These are phyloP conservation scores for Claviceps sorghi DNA, from an alignment of 2,329 filamentous ascomycete species.

Conservation along the genomic window DNA sequence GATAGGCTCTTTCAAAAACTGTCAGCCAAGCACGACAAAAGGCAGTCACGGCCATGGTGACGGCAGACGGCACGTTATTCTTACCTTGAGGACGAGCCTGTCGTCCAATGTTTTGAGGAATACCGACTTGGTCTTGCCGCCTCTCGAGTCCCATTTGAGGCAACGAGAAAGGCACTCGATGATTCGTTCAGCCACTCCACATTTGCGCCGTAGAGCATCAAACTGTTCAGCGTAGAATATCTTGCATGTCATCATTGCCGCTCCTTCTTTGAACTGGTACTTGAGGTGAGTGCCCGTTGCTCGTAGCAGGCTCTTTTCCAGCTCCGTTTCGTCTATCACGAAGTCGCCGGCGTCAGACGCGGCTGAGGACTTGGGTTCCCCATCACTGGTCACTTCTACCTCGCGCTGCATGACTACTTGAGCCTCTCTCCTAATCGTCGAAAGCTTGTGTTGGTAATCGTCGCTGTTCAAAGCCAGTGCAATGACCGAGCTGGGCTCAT, in stretches of 20 bases:
- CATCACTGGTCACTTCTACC: slow-evolving; percentile 16
- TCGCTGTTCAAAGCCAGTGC: slow-evolving; percentile 80
- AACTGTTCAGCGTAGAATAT: slow-evolving; percentile 98
- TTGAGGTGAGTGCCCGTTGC: slow-evolving; percentile 85
- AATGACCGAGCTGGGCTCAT: slow-evolving; percentile 92
- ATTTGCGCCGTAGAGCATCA: slow-evolving; percentile 83
- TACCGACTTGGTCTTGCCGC: slow-evolving; percentile 92
- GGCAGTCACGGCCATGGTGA: background rate
- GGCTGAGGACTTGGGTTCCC: slow-evolving; percentile 17
- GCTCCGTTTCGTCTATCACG: slow-evolving; percentile 48
- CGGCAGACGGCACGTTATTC: background rate
- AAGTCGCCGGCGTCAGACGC: slow-evolving; percentile 23
- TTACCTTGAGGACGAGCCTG: slow-evolving; percentile 70
- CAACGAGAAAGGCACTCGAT: slow-evolving; percentile 90
- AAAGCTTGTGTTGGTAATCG: slow-evolving; percentile 72
- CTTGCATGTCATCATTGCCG: slow-evolving; percentile 94
- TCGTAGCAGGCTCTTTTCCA: slow-evolving; percentile 74
- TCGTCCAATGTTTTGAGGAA: slow-evolving; percentile 96
- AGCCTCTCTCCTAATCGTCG: slow-evolving; percentile 44
- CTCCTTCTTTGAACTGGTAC: slow-evolving; percentile 86
- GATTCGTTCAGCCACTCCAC: slow-evolving; percentile 83
- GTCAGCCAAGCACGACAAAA: slow-evolving; percentile 7
- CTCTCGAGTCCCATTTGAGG: slow-evolving; percentile 95
- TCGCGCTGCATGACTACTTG: slow-evolving; percentile 27
- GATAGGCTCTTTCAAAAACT: slow-evolving; percentile 44